Evolutionary conservation across 345 rosid genomes (phyloP).

Genomic region (Arabis hirsuta): DNA sequence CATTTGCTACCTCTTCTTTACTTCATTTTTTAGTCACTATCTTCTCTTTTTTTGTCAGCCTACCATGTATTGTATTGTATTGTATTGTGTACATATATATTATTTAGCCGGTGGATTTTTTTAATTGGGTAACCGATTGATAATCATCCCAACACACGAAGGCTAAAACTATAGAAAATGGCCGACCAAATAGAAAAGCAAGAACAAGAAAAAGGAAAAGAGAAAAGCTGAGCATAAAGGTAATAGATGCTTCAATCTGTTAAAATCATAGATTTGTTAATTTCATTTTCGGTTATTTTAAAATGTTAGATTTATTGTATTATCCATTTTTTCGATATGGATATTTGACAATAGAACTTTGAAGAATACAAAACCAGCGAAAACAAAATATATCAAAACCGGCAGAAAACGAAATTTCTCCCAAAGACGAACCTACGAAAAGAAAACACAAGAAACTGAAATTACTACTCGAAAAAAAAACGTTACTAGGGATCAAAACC

Average conservation of each 20-base stretch:
- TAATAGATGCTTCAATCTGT: background rate
- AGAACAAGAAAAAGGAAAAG: slow-evolving; percentile 8
- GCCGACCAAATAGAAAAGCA: slow-evolving; percentile 29
- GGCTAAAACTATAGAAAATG: slow-evolving; percentile 11
- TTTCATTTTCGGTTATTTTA: background rate
- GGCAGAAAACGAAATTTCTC: too few relatives aligned
- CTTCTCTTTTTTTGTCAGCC: background rate
- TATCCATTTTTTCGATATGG: too few relatives aligned
- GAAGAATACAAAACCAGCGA: too few relatives aligned
- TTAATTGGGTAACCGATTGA: background rate
- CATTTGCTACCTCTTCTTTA: too few relatives aligned
- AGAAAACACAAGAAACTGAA: too few relatives aligned
- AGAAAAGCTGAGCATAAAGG: background rate
- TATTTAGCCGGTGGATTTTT: background rate
- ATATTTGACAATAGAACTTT: too few relatives aligned
- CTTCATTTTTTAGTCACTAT: too few relatives aligned
- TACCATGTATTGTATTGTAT: slow-evolving; percentile 11
- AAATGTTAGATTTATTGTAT: too few relatives aligned
- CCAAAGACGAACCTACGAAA: too few relatives aligned
- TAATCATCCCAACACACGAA: slow-evolving; percentile 2
- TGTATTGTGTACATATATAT: background rate
- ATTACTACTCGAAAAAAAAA: too few relatives aligned
- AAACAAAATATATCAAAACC: too few relatives aligned
- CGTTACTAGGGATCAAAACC: too few relatives aligned
- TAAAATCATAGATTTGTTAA: background rate